Base-by-base conservation (phyloP, 73 alveolate species). In the Effrenium voratum region DNA sequence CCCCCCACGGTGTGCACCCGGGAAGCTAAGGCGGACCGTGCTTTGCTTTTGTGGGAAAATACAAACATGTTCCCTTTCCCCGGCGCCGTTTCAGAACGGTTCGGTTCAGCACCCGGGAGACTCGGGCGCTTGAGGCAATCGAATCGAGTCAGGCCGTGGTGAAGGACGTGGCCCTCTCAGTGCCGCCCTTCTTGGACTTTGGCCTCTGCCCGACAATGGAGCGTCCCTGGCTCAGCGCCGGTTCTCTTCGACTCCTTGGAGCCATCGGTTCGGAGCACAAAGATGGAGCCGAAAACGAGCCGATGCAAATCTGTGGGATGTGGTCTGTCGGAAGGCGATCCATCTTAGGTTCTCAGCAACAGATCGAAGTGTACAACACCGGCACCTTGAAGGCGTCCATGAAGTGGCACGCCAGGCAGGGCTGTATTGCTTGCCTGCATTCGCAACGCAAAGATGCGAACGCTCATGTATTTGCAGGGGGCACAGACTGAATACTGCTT, bases 161-260 rank as follows among this genome's bases (percentile, higher is more conserved):
- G 81, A 91, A 91, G 50, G 98, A 91, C 32, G 91, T 91, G 26
- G 98, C 98, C 36, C 63, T 91, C 81, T 91, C 98, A 36, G 80
- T 91, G 60, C 98, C 98, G 40, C 98, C 72, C 63, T 91, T 91
- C 63, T 70, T 91, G 98, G 98, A 91, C 55, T 91, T 91, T 28
- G 91, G 98, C 47, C 98, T 91, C 28, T 91, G 98, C 43, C 98
- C 98, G 16, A 91, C 98, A 57, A 73, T 70, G 91, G 98, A 91
- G 96, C 96, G 96, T 88, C 76, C 24, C 49, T 32, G 2, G 34
- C 94, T 46, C 57, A 84, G 92, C 6, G 19, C 63, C n/a, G n/a
- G 63, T 12, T 52, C 63, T 52, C 26, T 19, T 52, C 26, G 63
- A 19, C 19, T 52, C 26, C 63, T 52, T 19, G 63, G 26, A 12